Percentiles rank a stretch among this genome's conserved stretches.
Evolutionary conservation across 2,329 filamentous ascomycete genomes (phyloP).

Genomic region (Apiospora arundinis): DNA sequence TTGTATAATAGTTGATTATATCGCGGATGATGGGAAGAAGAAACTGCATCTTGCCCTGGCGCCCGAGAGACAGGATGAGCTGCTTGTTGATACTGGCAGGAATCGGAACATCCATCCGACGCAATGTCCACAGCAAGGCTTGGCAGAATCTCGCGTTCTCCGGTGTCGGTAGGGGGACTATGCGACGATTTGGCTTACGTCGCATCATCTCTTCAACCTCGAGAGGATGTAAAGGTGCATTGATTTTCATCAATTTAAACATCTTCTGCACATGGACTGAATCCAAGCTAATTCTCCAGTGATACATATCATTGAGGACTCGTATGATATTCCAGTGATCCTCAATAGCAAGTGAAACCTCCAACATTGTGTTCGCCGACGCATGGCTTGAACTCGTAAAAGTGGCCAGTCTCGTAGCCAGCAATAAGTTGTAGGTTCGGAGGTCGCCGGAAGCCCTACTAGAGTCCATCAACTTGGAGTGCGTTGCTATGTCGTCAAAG

Average conservation of each 20-base stretch:
- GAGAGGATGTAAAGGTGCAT: conserved; percentile 30
- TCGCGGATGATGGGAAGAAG: conserved; percentile 52
- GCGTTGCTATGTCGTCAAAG: conserved; percentile 54
- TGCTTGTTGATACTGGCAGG: conserved; percentile 50
- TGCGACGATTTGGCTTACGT: too few species aligned
- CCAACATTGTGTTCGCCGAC: conserved; percentile 44
- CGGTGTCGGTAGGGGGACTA: background rate
- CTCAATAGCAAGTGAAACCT: conserved; percentile 36
- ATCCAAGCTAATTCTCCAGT: conserved; percentile 42
- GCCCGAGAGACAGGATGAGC: conserved; percentile 51
- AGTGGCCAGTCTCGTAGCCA: conserved; percentile 48
- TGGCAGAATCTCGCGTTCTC: conserved; percentile 39
- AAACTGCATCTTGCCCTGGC: conserved; percentile 50
- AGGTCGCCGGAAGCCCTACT: conserved; percentile 46
- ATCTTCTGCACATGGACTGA: conserved; percentile 38
- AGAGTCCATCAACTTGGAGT: conserved; percentile 46
- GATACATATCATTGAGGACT: conserved; percentile 47
- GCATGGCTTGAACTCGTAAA: conserved; percentile 37
- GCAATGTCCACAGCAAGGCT: conserved; percentile 36
- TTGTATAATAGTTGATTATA: conserved; percentile 48
- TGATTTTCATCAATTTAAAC: conserved; percentile 35
- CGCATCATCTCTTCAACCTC: background rate
- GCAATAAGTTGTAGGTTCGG: conserved; percentile 50
- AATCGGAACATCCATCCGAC: conserved; percentile 46
- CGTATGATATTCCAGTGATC: conserved; percentile 37